Base-by-base conservation (phyloP, 352 stramenopile genomes). In the Pythium sukuiense region DNA sequence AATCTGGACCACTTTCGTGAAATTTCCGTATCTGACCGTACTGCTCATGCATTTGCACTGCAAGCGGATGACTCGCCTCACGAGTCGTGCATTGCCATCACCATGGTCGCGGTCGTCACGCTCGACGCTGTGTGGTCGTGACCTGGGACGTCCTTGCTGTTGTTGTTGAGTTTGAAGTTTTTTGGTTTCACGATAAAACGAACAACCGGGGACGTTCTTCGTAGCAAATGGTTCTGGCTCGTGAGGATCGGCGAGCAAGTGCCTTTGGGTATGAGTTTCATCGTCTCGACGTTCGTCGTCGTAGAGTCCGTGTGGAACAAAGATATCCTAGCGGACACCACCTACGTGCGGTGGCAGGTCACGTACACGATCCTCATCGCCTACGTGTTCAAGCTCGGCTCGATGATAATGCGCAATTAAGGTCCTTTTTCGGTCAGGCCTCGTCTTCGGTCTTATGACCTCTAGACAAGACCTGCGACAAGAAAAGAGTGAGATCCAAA, bases 201-300 rank as follows among this genome's bases (percentile, higher is more conserved):
- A 24, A 24, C 20, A 24, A 76, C 69, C 14, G 76, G 61, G 60
- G 61, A 79, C 52, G 55, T 72, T 29, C 29, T 76, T 1, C 65
- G 65, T 20, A 67, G 16, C 32, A 59, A 72, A 46, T 72, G 65
- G 65, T 72, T 72, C 65, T 67, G 65, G 65, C 65, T 72, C 32
- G 59, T 72, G 65, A 59, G 59, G 2, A 72, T 72, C 65, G 65
- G 72, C 45, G 69, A 79, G 59, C 53, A 73, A 6, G 61, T 76
- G 24, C 72, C 72, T 2, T 18, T 30, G 24, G 69, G 55, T 6
- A 50, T 76, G 26, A 59, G 59, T 52, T 79, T 76, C 61, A 76
- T 79, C 55, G 57, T 76, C 20, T 70, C 72, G 4, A 79, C 72
- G 3, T 79, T 63, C 57, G 64, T 70, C 24, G 66, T 73, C 35